Percentiles rank a stretch among this genome's conserved stretches.
These are phyloP conservation scores for Boletus rubroflammeus DNA, from an alignment of 768 basidiomycete species.

Conservation along the genomic window DNA sequence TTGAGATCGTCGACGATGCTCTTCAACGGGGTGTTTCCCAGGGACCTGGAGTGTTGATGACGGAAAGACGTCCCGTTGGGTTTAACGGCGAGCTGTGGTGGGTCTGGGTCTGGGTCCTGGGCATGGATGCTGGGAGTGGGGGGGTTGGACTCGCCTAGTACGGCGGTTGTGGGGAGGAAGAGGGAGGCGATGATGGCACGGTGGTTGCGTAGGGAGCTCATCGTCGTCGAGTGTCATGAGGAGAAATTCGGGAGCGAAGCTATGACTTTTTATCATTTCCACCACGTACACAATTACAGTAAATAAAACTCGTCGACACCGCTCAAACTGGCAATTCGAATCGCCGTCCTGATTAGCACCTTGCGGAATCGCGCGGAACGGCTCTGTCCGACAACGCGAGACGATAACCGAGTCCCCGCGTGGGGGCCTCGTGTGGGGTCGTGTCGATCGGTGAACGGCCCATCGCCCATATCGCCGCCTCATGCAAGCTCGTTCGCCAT, in stretches of 20 bases:
- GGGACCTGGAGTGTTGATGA: constrained; percentile 18
- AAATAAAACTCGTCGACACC: background rate
- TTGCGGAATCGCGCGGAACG: background rate
- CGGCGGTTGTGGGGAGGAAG: constrained; percentile 74
- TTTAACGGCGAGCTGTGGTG: constrained; percentile 4
- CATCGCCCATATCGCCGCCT: too few relatives aligned
- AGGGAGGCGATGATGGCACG: constrained; percentile 79
- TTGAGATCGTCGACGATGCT: constrained; percentile 83
- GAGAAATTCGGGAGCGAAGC: background rate
- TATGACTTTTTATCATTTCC: background rate
- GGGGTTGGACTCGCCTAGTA: constrained; percentile 51
- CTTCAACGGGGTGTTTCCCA: constrained; percentile 40
- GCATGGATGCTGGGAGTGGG: constrained; percentile 43
- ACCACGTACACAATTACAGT: background rate
- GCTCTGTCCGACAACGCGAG: background rate
- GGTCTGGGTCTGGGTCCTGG: constrained; percentile 5
- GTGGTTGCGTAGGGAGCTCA: constrained; percentile 72
- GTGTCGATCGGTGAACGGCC: too few relatives aligned
- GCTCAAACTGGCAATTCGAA: background rate
- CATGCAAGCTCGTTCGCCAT: background rate
- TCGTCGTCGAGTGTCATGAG: constrained; percentile 21
- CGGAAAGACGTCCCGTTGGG: constrained; percentile 10
- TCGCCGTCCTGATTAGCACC: background rate
- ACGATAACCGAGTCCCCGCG: background rate
- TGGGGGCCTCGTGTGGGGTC: background rate